Evolutionary conservation across 2,329 filamentous ascomycete species (phyloP).

Genomic region (Stachybotrys chlorohalonatus): DNA sequence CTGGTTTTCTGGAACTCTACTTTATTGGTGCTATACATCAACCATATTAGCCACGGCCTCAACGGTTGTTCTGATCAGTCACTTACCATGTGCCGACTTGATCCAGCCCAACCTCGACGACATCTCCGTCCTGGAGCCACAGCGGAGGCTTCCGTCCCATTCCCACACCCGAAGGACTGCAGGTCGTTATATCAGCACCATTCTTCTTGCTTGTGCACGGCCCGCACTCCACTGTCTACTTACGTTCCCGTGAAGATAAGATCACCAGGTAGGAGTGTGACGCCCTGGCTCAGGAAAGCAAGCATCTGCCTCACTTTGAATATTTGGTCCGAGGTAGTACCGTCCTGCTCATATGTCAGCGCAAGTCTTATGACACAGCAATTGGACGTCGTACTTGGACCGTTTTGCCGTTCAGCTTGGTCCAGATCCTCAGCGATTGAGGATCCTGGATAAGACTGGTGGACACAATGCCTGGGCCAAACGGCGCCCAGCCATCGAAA

Average conservation of each 20-base stretch:
- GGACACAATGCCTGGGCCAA: slow-evolving; percentile 62
- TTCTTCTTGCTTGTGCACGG: not conserved
- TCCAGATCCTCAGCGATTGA: slow-evolving; percentile 45
- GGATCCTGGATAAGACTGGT: slow-evolving; percentile 45
- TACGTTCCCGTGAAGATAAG: slow-evolving; percentile 58
- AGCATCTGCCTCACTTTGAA: slow-evolving; percentile 52
- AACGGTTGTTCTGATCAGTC: not conserved
- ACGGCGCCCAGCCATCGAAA: slow-evolving; percentile 68
- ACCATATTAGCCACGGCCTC: not conserved
- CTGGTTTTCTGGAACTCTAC: slow-evolving; percentile 19
- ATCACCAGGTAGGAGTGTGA: slow-evolving; percentile 54
- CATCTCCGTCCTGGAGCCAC: slow-evolving; percentile 62
- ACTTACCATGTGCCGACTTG: slow-evolving; percentile 48
- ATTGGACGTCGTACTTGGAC: slow-evolving; percentile 35
- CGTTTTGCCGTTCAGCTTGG: slow-evolving; percentile 48
- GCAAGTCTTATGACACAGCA: not conserved
- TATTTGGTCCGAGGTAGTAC: slow-evolving; percentile 52
- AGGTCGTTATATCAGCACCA: slow-evolving; percentile 1
- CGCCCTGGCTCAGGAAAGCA: slow-evolving; percentile 50
- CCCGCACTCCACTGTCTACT: slow-evolving; percentile 14
- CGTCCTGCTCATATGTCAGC: slow-evolving; percentile 25
- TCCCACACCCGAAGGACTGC: slow-evolving; percentile 58
- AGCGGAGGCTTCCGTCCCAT: slow-evolving; percentile 58
- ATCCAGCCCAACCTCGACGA: slow-evolving; percentile 60
- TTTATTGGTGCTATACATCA: slow-evolving; percentile 15